phyloP scores from a whole-genome alignment of 1,284 basidiomycete species.

The Ceratobasidium sp. region DNA sequence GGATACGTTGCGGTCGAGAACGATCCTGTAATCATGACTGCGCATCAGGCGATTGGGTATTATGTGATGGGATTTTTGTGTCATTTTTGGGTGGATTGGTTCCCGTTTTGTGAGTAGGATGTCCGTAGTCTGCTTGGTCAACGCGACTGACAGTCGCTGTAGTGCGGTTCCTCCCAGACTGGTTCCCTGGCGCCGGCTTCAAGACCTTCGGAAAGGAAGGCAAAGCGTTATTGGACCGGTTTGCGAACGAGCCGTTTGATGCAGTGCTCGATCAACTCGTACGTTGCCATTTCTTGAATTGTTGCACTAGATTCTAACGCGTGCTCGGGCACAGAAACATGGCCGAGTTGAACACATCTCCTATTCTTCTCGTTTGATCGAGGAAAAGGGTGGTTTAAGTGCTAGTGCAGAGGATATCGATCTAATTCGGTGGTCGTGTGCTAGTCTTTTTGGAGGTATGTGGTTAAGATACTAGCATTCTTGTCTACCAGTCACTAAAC shows the following conservation, averaged over 20 bases:
- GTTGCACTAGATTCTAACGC: neutral
- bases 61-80: neutral
- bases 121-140: neutral
- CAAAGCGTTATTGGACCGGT: neutral
- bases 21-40: neutral
- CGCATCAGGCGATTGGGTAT: neutral
- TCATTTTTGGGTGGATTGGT: neutral
- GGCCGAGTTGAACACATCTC: neutral
- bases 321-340: neutral
- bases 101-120: neutral
- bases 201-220: neutral
- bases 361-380: conserved; percentile 17
- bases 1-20: neutral
- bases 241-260: neutral
- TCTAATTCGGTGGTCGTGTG: conserved; percentile 34
- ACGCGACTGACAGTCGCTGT: neutral
- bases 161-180: conserved; percentile 1
- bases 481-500: neutral
- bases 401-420: conserved; percentile 14
- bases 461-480: neutral
- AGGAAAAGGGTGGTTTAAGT: conserved; percentile 25
- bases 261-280: neutral
- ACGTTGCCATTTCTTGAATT: neutral
- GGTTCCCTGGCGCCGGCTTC: conserved; percentile 13
- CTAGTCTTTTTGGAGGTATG: conserved; percentile 22